Evolutionary conservation across 164 flowering plant genomes (phyloP).

Genomic region (Liriodendron chinense): DNA sequence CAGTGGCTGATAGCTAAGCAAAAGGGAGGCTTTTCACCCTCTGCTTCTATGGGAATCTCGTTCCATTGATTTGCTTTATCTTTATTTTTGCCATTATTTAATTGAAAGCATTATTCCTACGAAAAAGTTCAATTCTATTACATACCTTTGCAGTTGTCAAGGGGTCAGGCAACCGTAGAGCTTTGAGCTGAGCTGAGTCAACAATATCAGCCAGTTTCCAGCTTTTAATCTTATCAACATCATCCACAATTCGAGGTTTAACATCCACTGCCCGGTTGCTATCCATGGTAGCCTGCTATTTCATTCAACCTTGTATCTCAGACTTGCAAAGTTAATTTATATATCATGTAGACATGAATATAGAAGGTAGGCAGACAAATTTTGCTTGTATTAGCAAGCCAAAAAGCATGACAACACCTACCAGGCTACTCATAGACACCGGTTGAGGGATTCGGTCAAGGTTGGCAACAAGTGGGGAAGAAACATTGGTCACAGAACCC

Average conservation of each 20-base stretch:
- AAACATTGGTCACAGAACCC: constrained; percentile 12
- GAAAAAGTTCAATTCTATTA: background rate
- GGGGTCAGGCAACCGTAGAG: constrained; percentile 18
- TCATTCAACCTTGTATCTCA: background rate
- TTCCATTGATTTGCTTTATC: too few relatives aligned
- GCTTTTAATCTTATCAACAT: constrained; percentile 14
- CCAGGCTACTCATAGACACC: constrained; percentile 13
- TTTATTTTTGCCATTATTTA: too few relatives aligned
- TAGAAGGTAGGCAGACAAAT: background rate
- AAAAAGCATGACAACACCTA: background rate
- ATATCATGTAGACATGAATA: background rate
- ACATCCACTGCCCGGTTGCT: constrained; percentile 14
- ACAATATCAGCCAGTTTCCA: constrained; percentile 24
- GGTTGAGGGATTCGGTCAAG: constrained; percentile 16
- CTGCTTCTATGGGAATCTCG: too few relatives aligned
- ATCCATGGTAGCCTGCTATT: constrained; percentile 18
- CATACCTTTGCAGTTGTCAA: constrained; percentile 18
- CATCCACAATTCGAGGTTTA: constrained; percentile 18
- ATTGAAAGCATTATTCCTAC: too few relatives aligned
- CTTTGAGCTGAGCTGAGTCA: constrained; percentile 17
- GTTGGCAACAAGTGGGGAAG: constrained; percentile 15
- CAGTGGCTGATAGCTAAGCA: too few relatives aligned
- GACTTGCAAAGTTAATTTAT: background rate
- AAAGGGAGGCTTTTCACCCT: too few relatives aligned
- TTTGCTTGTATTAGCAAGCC: background rate